phyloP scores from a whole-genome alignment of 768 basidiomycete genomes.

The Favolaschia claudopus region DNA sequence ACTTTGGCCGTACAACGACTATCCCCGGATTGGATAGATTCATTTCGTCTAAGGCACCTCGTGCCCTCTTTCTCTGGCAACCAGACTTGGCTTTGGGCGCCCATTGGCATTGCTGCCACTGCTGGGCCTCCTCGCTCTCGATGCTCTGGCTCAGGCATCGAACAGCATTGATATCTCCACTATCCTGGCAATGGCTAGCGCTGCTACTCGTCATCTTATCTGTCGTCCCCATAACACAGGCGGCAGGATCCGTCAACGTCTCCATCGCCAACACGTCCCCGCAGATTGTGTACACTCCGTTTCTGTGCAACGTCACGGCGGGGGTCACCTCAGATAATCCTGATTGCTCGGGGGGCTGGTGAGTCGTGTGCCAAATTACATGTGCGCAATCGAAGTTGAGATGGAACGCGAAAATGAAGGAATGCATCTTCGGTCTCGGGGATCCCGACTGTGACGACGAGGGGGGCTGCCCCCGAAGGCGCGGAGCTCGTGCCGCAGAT shows the following conservation, averaged over 20 bases:
- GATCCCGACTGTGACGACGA: constrained; percentile 42
- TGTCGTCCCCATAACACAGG: background rate
- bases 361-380: constrained; percentile 21
- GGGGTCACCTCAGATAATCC: constrained; percentile 25
- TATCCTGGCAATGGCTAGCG: background rate
- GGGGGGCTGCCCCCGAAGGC: constrained; percentile 51
- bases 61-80: constrained; percentile 10
- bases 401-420: constrained; percentile 29
- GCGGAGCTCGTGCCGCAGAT: constrained; percentile 60
- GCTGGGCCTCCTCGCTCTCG: background rate
- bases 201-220: background rate
- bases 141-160: constrained; percentile 12
- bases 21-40: constrained; percentile 22
- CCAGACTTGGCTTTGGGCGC: background rate
- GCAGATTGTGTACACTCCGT: constrained; percentile 57
- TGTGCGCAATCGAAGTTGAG: background rate
- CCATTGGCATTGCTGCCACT: background rate
- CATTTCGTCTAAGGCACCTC: constrained; percentile 1
- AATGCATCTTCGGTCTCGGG: constrained; percentile 34
- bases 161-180: too few relatives aligned
- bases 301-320: constrained; percentile 46
- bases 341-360: constrained; percentile 55
- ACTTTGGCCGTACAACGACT: background rate
- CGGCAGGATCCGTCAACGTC: constrained; percentile 39
- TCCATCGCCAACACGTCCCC: constrained; percentile 46